These are phyloP conservation scores for Ophiostoma sp. DNA, from an alignment of 2,329 filamentous ascomycete genomes.

Conservation along the genomic window DNA sequence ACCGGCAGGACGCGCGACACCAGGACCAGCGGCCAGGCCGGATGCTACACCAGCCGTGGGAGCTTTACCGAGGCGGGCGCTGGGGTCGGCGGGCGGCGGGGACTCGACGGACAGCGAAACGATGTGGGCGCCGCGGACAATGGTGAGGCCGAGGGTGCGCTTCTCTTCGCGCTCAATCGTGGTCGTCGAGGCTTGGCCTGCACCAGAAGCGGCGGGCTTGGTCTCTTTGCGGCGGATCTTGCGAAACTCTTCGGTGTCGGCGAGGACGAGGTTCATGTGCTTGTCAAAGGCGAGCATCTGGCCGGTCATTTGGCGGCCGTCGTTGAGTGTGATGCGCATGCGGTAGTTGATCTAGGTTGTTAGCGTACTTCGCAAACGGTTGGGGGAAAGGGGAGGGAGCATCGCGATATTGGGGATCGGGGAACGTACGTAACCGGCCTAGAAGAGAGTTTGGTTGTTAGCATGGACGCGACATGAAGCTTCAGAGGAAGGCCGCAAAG, in stretches of 20 bases:
- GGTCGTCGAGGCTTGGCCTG: slow-evolving; percentile 55
- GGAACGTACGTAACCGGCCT: slow-evolving; percentile 70
- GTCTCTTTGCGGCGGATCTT: slow-evolving; percentile 81
- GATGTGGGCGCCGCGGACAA: slow-evolving; percentile 91
- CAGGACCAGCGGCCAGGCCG: slow-evolving; percentile 77
- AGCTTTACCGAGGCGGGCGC: slow-evolving; percentile 79
- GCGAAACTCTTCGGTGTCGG: slow-evolving; percentile 97
- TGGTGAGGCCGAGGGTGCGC: slow-evolving; percentile 91
- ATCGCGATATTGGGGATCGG: background rate
- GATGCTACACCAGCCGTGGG: slow-evolving; percentile 68
- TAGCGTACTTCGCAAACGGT: slow-evolving; percentile 28
- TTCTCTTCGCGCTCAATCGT: slow-evolving; percentile 92
- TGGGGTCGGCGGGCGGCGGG: slow-evolving; percentile 90
- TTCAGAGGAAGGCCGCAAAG: background rate
- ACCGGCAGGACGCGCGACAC: slow-evolving; percentile 87
- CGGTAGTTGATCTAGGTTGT: slow-evolving; percentile 89
- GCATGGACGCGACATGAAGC: background rate
- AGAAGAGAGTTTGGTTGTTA: slow-evolving; percentile 27
- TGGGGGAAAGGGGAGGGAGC: background rate
- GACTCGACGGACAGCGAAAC: slow-evolving; percentile 95
- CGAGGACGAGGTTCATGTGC: slow-evolving; percentile 99
- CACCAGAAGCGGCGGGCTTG: slow-evolving; percentile 65
- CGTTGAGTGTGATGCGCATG: slow-evolving; percentile 94
- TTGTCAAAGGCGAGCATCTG: slow-evolving; percentile 99
- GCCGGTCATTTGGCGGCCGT: slow-evolving; percentile 93